Conservation (phyloP, 1,284 basidiomycete genomes). For the Moesziomyces globuligerus region DNA sequence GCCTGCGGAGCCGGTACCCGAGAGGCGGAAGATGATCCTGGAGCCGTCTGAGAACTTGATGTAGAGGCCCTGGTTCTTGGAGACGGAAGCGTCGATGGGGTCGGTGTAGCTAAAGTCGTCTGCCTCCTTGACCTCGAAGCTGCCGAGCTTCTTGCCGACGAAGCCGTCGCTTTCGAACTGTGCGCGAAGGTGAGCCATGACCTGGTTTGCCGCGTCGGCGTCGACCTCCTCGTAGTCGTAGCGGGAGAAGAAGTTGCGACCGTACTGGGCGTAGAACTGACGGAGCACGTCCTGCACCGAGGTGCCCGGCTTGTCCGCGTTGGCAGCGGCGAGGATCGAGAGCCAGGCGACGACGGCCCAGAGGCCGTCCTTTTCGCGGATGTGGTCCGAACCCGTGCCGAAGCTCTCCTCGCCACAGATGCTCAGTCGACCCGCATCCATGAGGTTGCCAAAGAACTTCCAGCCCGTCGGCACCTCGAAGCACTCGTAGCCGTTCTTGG, state of each 20-base stretch:
- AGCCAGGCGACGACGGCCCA: slow-evolving; percentile 98
- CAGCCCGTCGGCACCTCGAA: slow-evolving; percentile 98
- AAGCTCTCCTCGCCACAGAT: slow-evolving; percentile 99
- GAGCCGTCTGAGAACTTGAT: slow-evolving; percentile 90
- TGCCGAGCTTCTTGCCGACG: slow-evolving; percentile 68
- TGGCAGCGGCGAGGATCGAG: slow-evolving; percentile 93
- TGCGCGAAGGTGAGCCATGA: slow-evolving; percentile 82
- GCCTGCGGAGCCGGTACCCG: slow-evolving; percentile 93
- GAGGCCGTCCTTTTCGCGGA: slow-evolving; percentile 97
- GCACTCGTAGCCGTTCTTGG: slow-evolving; percentile 90
- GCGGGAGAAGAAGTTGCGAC: slow-evolving; percentile 93
- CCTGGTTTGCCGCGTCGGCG: slow-evolving; percentile 84
- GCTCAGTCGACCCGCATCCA: slow-evolving; percentile 96
- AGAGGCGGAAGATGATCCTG: slow-evolving; percentile 92
- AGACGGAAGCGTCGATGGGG: slow-evolving; percentile 92
- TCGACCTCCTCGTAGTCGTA: slow-evolving; percentile 99
- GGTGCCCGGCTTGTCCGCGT: slow-evolving; percentile 73
- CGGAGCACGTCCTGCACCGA: slow-evolving; percentile 71
- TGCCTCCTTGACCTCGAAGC: slow-evolving; percentile 81
- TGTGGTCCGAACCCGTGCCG: slow-evolving; percentile 99
- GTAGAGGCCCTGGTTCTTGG: slow-evolving; percentile 94
- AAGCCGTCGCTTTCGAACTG: slow-evolving; percentile 75
- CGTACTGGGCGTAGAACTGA: slow-evolving; percentile 89
- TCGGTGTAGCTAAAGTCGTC: slow-evolving; percentile 96
- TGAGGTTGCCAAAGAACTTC: slow-evolving; percentile 99